phyloP scores from a whole-genome alignment of 2,329 filamentous ascomycete genomes.

The Pochonia chlamydosporia region DNA sequence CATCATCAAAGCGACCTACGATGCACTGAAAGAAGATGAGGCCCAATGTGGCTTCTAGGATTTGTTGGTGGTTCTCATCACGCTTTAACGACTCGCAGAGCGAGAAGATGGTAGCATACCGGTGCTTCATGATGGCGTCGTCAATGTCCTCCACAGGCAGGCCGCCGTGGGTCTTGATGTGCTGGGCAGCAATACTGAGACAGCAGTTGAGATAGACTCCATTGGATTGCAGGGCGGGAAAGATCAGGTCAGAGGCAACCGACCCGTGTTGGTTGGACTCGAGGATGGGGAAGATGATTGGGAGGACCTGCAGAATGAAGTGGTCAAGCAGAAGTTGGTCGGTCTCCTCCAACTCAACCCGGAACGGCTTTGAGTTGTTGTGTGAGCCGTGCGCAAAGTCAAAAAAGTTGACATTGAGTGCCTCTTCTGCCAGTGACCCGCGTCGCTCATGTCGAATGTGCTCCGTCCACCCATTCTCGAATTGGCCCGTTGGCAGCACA shows the following conservation, averaged over 20 bases:
- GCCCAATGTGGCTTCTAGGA: slow-evolving; percentile 84
- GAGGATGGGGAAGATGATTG: slow-evolving; percentile 85
- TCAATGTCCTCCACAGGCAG: slow-evolving; percentile 70
- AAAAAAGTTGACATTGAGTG: slow-evolving; percentile 72
- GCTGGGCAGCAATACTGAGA: slow-evolving; percentile 85
- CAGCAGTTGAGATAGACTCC: slow-evolving; percentile 94
- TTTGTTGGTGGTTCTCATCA: slow-evolving; percentile 79
- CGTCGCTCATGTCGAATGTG: slow-evolving; percentile 34
- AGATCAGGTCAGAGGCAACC: slow-evolving; percentile 72
- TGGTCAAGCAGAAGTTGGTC: slow-evolving; percentile 85
- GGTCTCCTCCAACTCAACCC: slow-evolving; percentile 78
- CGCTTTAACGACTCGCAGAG: slow-evolving; percentile 75
- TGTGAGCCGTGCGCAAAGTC: slow-evolving; percentile 68
- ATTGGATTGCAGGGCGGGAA: slow-evolving; percentile 85
- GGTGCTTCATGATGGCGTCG: slow-evolving; percentile 85
- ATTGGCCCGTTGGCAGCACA: slow-evolving; percentile 56
- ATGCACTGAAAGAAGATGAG: slow-evolving; percentile 97
- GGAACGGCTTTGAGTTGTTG: slow-evolving; percentile 58
- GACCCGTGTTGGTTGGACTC: slow-evolving; percentile 85
- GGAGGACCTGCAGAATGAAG: slow-evolving; percentile 82
- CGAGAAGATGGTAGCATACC: slow-evolving; percentile 79
- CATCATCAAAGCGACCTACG: slow-evolving; percentile 79
- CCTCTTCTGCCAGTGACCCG: slow-evolving; percentile 62
- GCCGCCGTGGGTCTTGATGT: slow-evolving; percentile 69
- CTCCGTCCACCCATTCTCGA: slow-evolving; percentile 57